Base-by-base conservation (phyloP, 345 rosid genomes). In the Raphanus raphanistrum region DNA sequence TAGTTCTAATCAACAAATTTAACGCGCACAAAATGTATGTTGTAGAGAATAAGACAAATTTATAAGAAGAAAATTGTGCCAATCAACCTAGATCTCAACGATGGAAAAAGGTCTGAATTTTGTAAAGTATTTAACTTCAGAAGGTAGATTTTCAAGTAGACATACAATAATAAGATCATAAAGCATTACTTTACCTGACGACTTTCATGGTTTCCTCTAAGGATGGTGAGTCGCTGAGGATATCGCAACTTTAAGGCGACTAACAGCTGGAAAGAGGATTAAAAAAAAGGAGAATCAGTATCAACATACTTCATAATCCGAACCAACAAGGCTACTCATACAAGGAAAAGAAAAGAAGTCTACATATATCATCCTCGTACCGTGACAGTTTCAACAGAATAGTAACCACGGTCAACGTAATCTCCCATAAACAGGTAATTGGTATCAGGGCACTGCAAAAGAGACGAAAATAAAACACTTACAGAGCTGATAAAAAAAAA, bases 381-480 rank as follows among this genome's bases (percentile, higher is more conserved):
- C 71, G 98, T 87, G 32, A 94, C 97, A 74, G 98, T 94, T 84
- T 94, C 98, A 61, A 94, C 95, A 45, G 98, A 94, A 80, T 94
- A 94, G 81, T 94, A 94, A 32, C 97, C 97, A 81, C 97, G 96
- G 72, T 94, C 97, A 54, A 94, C 98, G 76, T 94, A 92, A 79
- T 94, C 97, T 81, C 98, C 97, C 97, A 94, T 94, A 79, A 94
- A 93, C 78, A 93, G 84, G 84, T 93, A 93, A 85, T 90, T 93
- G 73, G 97, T 91, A 82, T 93, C 98, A 52, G 98, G 98, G 80
- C 97, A 94, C 98, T 94, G 81, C 67, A 67, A 35, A 83, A 60
- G 32, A 68, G 68, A 32, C 29, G 11, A 65, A 77, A 54, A 52
- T 6, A 27, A 35, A 79, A 33, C 21, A 60, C 3, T 48, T 3